Percentiles rank a stretch among this genome's conserved stretches.
phyloP scores from a whole-genome alignment of 106 monocot species.

The Platanthera zijinensis region DNA sequence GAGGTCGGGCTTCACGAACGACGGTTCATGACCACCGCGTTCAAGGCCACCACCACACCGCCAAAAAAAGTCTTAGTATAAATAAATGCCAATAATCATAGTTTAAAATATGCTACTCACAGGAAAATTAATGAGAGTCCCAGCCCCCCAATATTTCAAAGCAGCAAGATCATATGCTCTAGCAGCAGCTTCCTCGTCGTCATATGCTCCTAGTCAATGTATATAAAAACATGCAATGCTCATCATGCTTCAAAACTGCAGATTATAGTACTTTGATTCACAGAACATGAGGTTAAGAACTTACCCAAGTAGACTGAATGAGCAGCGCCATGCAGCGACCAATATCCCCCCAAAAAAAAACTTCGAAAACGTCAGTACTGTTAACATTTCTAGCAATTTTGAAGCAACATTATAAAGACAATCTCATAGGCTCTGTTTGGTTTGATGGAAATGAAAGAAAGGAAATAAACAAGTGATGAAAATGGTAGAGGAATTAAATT shows the following conservation, averaged over 20 bases:
- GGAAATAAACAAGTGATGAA: too few species aligned
- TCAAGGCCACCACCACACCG: too few species aligned
- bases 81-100: neutral
- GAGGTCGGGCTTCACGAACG: too few species aligned
- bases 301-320: constrained; percentile 87
- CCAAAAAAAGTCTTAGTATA: neutral
- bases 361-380: constrained; percentile 11
- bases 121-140: constrained; percentile 98
- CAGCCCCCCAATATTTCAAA: constrained; percentile 96
- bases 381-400: neutral
- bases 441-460: neutral
- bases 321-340: constrained; percentile 3
- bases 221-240: constrained; percentile 4
- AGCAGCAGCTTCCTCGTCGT: constrained; percentile 98
- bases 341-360: constrained; percentile 10
- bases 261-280: neutral
- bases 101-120: constrained; percentile 27
- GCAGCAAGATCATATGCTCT: constrained; percentile 99
- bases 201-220: constrained; percentile 76
- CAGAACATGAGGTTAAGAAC: constrained; percentile 1
- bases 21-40: too few species aligned
- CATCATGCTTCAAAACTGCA: neutral
- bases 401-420: neutral
- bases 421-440: neutral
- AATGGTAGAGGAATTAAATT: too few species aligned